Percentiles rank a stretch among this genome's conserved stretches.
Evolutionary conservation across 305 asterid species (phyloP).

Genomic region (Solanum hybrid): DNA sequence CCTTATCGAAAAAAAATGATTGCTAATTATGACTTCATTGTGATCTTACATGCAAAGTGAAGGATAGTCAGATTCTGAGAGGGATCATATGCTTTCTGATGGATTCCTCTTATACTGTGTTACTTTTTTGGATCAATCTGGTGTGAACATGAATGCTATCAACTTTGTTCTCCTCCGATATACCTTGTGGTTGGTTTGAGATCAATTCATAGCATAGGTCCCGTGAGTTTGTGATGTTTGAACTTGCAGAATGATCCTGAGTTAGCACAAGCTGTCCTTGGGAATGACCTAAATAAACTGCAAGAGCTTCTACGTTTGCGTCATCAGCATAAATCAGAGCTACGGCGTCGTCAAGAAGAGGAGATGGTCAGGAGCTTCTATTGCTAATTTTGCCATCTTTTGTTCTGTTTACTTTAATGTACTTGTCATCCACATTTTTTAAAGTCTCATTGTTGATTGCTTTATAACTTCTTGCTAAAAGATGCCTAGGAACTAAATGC

Average conservation of each 20-base stretch:
- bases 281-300: slow-evolving; percentile 72
- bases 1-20: not conserved
- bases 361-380: slow-evolving; percentile 57
- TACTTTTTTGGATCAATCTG: not conserved
- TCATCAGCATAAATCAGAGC: slow-evolving; percentile 54
- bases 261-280: slow-evolving; percentile 83
- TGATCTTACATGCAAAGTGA: not conserved
- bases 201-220: not conserved
- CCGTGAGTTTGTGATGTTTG: slow-evolving; percentile 20
- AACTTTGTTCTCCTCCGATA: not conserved
- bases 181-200: not conserved
- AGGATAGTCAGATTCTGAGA: not conserved
- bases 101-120: not conserved
- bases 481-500: not conserved
- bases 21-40: not conserved
- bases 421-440: not conserved
- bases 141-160: not conserved
- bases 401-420: not conserved
- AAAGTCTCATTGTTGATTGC: not conserved
- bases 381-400: not conserved
- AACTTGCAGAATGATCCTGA: slow-evolving; percentile 78
- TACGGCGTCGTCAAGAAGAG: slow-evolving; percentile 72
- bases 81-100: not conserved
- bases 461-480: not conserved
- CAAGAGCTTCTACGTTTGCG: slow-evolving; percentile 78